Percentiles rank a stretch among this genome's conserved stretches.
These are phyloP conservation scores for Cyberlindnera maritima DNA, from an alignment of 805 yeast genomes.

Conservation along the genomic window DNA sequence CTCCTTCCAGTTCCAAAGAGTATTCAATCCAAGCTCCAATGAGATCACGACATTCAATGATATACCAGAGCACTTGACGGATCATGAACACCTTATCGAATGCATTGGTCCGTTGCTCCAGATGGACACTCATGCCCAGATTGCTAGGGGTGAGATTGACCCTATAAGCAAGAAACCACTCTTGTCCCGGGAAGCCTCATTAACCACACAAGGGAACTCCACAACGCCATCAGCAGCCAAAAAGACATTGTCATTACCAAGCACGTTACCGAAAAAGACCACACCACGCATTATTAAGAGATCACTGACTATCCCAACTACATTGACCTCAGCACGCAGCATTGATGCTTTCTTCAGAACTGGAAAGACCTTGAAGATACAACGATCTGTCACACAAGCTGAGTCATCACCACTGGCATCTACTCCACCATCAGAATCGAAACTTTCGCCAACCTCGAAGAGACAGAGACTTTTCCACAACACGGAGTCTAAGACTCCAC, in stretches of 20 bases:
- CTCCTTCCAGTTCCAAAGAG: constrained; percentile 84
- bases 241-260: not conserved
- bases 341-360: constrained; percentile 18
- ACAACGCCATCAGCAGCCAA: not conserved
- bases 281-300: not conserved
- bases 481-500: constrained; percentile 7
- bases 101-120: constrained; percentile 39
- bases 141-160: constrained; percentile 65
- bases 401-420: not conserved
- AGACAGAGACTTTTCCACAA: constrained; percentile 17
- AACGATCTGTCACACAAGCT: not conserved
- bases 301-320: constrained; percentile 6
- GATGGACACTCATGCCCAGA: constrained; percentile 46
- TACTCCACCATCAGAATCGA: not conserved
- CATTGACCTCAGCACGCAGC: not conserved
- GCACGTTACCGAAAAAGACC: not conserved
- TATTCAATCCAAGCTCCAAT: constrained; percentile 61
- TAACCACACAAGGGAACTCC: not conserved
- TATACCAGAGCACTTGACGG: constrained; percentile 39
- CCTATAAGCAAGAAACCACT: constrained; percentile 43
- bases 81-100: constrained; percentile 30
- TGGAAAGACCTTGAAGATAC: not conserved
- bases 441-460: constrained; percentile 25
- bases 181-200: constrained; percentile 20
- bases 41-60: constrained; percentile 57